These are phyloP conservation scores for Fusarium veterinarium DNA, from an alignment of 2,329 filamentous ascomycete genomes.

Conservation along the genomic window DNA sequence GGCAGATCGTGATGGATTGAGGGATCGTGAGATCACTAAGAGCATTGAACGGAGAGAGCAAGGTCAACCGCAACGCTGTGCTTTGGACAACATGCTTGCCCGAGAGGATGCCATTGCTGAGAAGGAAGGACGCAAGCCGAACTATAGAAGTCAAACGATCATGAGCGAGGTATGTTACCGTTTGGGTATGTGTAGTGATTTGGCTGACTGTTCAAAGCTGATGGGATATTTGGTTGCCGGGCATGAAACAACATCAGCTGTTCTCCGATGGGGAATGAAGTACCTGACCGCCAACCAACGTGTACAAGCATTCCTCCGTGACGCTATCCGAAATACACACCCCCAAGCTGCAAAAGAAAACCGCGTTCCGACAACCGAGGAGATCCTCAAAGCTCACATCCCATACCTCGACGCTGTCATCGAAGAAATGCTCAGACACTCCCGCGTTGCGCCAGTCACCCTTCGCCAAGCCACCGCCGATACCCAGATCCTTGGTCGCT, in stretches of 20 bases:
- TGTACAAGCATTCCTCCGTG: constrained; percentile 45
- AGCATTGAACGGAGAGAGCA: constrained; percentile 12
- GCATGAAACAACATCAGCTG: constrained; percentile 43
- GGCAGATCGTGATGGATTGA: constrained; percentile 1
- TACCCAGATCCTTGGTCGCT: constrained; percentile 48
- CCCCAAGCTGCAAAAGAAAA: constrained; percentile 25
- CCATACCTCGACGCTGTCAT: constrained; percentile 53
- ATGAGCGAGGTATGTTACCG: constrained; percentile 49
- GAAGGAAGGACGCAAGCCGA: constrained; percentile 45
- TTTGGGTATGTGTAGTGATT: too few species aligned
- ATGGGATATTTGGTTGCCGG: constrained; percentile 43
- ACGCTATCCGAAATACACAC: constrained; percentile 30
- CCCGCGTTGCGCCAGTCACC: constrained; percentile 42
- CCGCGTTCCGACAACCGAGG: constrained; percentile 42
- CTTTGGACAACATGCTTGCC: constrained; percentile 48
- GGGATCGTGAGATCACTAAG: constrained; percentile 28
- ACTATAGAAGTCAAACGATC: constrained; percentile 47
- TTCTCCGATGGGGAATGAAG: constrained; percentile 41
- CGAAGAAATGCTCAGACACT: constrained; percentile 51
- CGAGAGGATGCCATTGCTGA: constrained; percentile 46
- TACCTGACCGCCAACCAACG: constrained; percentile 37
- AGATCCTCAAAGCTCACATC: constrained; percentile 44
- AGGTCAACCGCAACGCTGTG: constrained; percentile 21
- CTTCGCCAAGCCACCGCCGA: constrained; percentile 47
- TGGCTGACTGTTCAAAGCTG: too few species aligned